Evolutionary conservation across 371 early-diverging fungal genomes (phyloP), one percentile per base, ranked within the genome.

Genomic region (Mortierella sp.): DNA sequence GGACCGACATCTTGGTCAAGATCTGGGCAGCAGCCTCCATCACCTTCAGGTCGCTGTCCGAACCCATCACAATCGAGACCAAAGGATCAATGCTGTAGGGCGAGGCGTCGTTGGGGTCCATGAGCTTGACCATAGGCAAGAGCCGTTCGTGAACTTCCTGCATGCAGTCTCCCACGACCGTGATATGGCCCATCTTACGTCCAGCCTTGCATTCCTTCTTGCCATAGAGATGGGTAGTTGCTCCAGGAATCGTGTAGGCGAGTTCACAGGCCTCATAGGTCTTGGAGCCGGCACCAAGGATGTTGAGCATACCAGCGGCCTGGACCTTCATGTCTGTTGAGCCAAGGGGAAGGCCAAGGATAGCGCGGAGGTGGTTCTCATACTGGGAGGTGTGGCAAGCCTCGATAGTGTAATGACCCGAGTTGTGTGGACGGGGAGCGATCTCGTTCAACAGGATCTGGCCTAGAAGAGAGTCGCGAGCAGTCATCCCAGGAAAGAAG

Each of bases 341-440:
- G n/a, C 98, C 98, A n/a, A 98, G 87, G 4, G 99, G 97, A 70
- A 96, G 81, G 60, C 95, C 97, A 14, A 94, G 83, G 52, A 98
- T 93, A 48, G 95, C 94, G n/a, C 99, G 94, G 75, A 98, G 81
- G 70, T 98, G 99, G 81, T 98, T 95, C 75, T 98, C 99, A 70
- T 91, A 98, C 82, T 98, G 99, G 18, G 97, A 96, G 7, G 99
- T 98, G 51, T 94, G 85, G 81, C 97, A 97, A 1, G 98, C 98
- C 75, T 98, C 99, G 68, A 95, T 96, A 3, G 99, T 97, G 77
- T 96, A 97, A 81, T 98, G 99, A 61, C 99, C 99, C 23, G 97
- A 97, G 86, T 98, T 98, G 84, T 98, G 99, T 45, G 99, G 98
- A 19, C 99, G 93, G 48, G 99, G 99, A 4, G 99, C 99, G 70